A percentile compares a stretch with the other conserved stretches of the same genome.
Evolutionary conservation across 2,329 filamentous ascomycete genomes (phyloP).

Genomic region (Xylaria sp.): DNA sequence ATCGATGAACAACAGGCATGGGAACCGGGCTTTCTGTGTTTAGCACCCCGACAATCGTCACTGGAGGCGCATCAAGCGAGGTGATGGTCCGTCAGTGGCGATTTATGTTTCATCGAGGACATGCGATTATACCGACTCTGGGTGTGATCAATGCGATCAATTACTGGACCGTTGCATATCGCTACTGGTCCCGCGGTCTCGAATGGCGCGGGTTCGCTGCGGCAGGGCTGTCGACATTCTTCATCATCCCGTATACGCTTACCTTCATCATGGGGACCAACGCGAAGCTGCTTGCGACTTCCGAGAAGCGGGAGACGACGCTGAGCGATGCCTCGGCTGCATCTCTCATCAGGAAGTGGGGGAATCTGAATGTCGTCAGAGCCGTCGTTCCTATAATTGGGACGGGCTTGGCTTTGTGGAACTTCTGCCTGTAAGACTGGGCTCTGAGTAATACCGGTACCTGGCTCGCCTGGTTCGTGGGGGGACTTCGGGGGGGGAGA

Average conservation of each 20-base stretch:
- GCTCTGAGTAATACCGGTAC: background rate
- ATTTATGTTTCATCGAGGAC: conserved; percentile 38
- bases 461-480: no score
- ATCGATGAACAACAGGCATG: conserved; percentile 32
- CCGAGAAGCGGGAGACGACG: conserved; percentile 34
- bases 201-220: conserved; percentile 43
- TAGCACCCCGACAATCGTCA: conserved; percentile 37
- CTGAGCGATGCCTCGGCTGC: conserved; percentile 42
- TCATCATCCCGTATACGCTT: conserved; percentile 41
- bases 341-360: conserved; percentile 45
- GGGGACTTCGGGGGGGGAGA: no score
- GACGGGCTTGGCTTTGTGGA: conserved; percentile 46
- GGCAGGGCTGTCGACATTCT: conserved; percentile 38
- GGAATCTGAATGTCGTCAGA: conserved; percentile 42
- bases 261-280: conserved; percentile 38
- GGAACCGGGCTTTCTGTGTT: conserved; percentile 35
- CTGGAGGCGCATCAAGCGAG: conserved; percentile 33
- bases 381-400: conserved; percentile 44
- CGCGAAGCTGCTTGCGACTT: conserved; percentile 31
- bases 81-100: conserved; percentile 42
- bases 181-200: conserved; percentile 31
- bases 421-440: conserved; percentile 36
- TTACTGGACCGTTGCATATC: conserved; percentile 38
- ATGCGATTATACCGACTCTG: conserved; percentile 33
- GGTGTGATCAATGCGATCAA: conserved; percentile 36